Evolutionary conservation across 176 grass and related monocot species (phyloP).

Genomic region (Metroxylon sagu): DNA sequence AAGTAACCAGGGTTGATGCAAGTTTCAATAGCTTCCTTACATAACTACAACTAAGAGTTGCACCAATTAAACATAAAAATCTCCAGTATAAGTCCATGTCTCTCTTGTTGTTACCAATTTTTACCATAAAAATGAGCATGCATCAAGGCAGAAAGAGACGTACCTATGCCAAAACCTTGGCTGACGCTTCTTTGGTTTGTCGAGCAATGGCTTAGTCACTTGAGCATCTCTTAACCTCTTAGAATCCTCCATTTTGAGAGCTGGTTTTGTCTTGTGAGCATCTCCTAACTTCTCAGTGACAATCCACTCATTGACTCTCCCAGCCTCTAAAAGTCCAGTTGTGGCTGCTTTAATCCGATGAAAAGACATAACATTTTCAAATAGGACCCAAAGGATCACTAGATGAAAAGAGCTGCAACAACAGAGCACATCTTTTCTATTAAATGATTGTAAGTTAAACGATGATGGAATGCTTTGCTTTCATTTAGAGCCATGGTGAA

Average conservation of each 20-base stretch:
- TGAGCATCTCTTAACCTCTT: slow-evolving; percentile 40
- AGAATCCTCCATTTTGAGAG: slow-evolving; percentile 22
- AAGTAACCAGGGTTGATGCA: no score
- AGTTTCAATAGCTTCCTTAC: no score
- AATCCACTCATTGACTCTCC: slow-evolving; percentile 89
- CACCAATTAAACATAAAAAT: no score
- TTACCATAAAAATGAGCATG: no score
- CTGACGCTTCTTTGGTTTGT: slow-evolving; percentile 38
- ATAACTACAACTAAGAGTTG: no score
- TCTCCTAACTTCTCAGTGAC: slow-evolving; percentile 88
- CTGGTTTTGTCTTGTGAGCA: slow-evolving; percentile 53
- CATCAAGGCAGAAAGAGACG: not conserved
- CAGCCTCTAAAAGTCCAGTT: slow-evolving; percentile 62
- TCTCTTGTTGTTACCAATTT: no score
- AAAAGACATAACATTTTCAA: slow-evolving; percentile 93
- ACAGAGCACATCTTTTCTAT: not conserved
- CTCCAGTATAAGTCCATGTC: no score
- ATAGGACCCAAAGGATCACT: slow-evolving; percentile 73
- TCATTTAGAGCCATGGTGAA: no score
- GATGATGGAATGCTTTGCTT: no score
- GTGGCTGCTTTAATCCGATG: slow-evolving; percentile 60
- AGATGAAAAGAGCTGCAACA: slow-evolving; percentile 79
- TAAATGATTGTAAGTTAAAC: no score
- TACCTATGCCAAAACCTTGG: slow-evolving; percentile 50
- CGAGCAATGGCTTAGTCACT: slow-evolving; percentile 28